A percentile compares a stretch with the other conserved stretches of the same genome.
phyloP scores from a whole-genome alignment of 192 early-diverging fungal species.

The Coemansia sp. region DNA sequence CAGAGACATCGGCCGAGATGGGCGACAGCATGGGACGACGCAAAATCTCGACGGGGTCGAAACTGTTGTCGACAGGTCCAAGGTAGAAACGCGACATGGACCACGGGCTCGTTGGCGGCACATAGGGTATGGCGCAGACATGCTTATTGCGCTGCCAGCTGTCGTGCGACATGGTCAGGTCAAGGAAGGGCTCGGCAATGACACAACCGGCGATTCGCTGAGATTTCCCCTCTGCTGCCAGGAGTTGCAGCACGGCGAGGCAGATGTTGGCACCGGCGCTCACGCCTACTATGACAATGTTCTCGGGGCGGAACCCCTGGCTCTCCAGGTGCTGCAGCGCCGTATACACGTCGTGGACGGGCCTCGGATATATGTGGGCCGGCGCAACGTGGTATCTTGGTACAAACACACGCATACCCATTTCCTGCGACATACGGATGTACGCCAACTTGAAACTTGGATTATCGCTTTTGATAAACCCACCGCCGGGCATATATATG shows the following conservation, averaged over 20 bases:
- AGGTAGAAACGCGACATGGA: constrained; percentile 27
- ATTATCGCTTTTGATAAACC: constrained; percentile 15
- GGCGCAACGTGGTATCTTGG: constrained; percentile 26
- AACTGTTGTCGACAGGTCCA: constrained; percentile 1
- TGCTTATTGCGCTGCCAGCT: constrained; percentile 24
- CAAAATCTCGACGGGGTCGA: not conserved
- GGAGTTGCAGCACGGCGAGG: constrained; percentile 11
- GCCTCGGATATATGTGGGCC: constrained; percentile 12
- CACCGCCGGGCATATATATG: constrained; percentile 22
- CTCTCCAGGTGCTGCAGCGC: constrained; percentile 8
- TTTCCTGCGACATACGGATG: constrained; percentile 14
- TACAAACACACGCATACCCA: constrained; percentile 28
- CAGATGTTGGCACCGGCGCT: constrained; percentile 35
- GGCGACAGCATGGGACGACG: constrained; percentile 26
- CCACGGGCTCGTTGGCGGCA: not conserved
- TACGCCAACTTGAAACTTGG: constrained; percentile 14
- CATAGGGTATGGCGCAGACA: constrained; percentile 7
- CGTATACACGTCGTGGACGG: constrained; percentile 29
- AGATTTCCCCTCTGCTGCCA: not conserved
- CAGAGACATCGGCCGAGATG: not conserved
- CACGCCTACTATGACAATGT: constrained; percentile 10
- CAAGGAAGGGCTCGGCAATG: constrained; percentile 14
- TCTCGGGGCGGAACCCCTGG: constrained; percentile 13
- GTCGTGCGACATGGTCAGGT: constrained; percentile 15
- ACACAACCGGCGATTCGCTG: constrained; percentile 2